phyloP scores from a whole-genome alignment of 805 yeast genomes.

The Wickerhamomyces xylosicus region DNA sequence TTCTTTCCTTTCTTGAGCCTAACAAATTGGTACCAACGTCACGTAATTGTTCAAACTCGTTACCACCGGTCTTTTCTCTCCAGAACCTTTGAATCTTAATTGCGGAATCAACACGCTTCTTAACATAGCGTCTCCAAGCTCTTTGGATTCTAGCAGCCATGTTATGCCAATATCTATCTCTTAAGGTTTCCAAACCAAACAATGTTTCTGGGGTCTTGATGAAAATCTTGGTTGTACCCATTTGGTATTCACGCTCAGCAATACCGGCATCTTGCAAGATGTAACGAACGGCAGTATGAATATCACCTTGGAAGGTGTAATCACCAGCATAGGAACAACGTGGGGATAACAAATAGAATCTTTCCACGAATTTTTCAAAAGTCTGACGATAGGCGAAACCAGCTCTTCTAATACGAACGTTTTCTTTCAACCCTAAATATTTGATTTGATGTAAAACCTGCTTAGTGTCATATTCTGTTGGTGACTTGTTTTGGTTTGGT shows the following conservation, averaged over 20 bases:
- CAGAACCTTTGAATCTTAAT: constrained; percentile 71
- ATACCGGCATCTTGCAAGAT: constrained; percentile 54
- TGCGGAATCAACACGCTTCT: constrained; percentile 81
- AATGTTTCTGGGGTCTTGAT: constrained; percentile 95
- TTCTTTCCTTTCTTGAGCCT: constrained; percentile 75
- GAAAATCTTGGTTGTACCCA: constrained; percentile 87
- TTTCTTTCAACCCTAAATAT: constrained; percentile 91
- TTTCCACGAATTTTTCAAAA: constrained; percentile 89
- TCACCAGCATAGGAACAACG: constrained; percentile 90
- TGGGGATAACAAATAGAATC: constrained; percentile 81
- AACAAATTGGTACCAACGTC: constrained; percentile 72
- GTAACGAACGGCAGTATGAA: constrained; percentile 40
- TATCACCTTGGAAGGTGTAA: constrained; percentile 53
- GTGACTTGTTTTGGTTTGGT: constrained; percentile 89
- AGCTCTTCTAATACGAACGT: constrained; percentile 95
- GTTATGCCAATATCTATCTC: constrained; percentile 95
- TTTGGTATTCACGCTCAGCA: constrained; percentile 73
- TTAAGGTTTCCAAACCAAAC: constrained; percentile 90
- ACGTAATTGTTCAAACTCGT: constrained; percentile 73
- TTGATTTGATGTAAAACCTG: constrained; percentile 94
- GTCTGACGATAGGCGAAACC: constrained; percentile 98
- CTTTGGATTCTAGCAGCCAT: constrained; percentile 98
- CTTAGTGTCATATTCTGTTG: constrained; percentile 77
- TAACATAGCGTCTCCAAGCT: constrained; percentile 84
- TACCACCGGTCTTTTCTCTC: constrained; percentile 72